Evolutionary conservation across 257 asterid species (phyloP).

Genomic region (Salvia rosmarinus): DNA sequence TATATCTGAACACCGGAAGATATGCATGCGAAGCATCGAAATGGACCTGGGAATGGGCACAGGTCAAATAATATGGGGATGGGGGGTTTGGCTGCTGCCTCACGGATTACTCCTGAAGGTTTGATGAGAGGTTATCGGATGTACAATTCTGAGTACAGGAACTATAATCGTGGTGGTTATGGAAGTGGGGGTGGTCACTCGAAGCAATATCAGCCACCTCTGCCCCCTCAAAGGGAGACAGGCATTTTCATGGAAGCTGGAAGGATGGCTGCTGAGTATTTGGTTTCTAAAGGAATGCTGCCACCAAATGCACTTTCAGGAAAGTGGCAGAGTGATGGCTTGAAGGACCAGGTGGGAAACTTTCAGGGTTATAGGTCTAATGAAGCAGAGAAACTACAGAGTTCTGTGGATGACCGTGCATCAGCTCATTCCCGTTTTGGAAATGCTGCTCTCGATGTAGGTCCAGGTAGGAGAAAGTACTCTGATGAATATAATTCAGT

Average conservation of each 20-base stretch:
- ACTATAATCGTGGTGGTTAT: constrained; percentile 64
- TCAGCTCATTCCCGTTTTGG: constrained; percentile 74
- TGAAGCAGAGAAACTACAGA: constrained; percentile 46
- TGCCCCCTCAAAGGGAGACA: constrained; percentile 50
- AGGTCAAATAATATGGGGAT: constrained; percentile 66
- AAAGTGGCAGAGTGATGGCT: constrained; percentile 58
- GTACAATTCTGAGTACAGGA: constrained; percentile 63
- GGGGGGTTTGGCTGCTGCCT: constrained; percentile 56
- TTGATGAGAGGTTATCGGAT: constrained; percentile 64
- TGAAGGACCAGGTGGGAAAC: constrained; percentile 50
- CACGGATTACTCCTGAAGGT: constrained; percentile 74
- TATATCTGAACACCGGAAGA: constrained; percentile 30
- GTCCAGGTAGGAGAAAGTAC: constrained; percentile 59
- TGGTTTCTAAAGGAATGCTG: constrained; percentile 76
- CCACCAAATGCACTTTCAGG: constrained; percentile 76
- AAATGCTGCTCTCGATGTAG: constrained; percentile 48
- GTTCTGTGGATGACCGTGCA: constrained; percentile 49
- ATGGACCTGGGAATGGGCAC: constrained; percentile 75
- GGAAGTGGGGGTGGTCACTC: constrained; percentile 75
- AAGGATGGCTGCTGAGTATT: constrained; percentile 81
- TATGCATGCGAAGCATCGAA: constrained; percentile 79
- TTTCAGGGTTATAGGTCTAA: constrained; percentile 47
- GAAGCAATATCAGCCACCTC: constrained; percentile 59
- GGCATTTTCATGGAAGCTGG: constrained; percentile 91
- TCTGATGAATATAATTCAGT: constrained; percentile 55